Evolutionary conservation across 805 yeast genomes (phyloP).

Genomic region (Candida palmyrensis): DNA sequence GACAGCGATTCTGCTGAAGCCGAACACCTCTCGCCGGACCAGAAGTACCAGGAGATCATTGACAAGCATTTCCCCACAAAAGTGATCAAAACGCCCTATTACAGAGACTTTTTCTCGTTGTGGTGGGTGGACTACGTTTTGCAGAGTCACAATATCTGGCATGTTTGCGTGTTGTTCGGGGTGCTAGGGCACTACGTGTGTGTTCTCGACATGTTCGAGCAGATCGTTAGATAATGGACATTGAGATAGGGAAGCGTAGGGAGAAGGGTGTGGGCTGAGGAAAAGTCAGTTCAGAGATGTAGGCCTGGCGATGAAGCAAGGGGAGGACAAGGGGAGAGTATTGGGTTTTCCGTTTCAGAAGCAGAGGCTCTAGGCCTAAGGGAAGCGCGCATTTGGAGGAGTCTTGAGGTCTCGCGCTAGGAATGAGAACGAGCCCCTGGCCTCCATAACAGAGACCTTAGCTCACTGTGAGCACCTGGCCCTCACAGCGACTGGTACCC

Average conservation of each 20-base stretch:
- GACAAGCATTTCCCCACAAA: constrained; percentile 31
- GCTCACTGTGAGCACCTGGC: too few species aligned
- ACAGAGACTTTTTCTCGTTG: constrained; percentile 43
- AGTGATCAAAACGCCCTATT: constrained; percentile 29
- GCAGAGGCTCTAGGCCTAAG: too few species aligned
- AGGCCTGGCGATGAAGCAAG: too few species aligned
- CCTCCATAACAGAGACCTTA: too few species aligned
- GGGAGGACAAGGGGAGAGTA: too few species aligned
- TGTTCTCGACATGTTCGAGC: constrained; percentile 62
- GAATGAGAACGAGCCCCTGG: too few species aligned
- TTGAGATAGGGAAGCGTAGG: not conserved
- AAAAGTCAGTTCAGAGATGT: too few species aligned
- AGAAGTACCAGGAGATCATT: constrained; percentile 24
- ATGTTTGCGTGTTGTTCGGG: constrained; percentile 82
- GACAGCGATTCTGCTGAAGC: constrained; percentile 8
- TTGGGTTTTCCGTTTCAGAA: too few species aligned
- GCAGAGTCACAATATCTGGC: constrained; percentile 92
- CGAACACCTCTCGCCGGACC: constrained; percentile 8
- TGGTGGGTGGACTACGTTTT: constrained; percentile 83
- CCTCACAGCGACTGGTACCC: too few species aligned
- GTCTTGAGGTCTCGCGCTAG: too few species aligned
- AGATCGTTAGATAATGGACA: constrained; percentile 10
- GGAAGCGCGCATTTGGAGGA: too few species aligned
- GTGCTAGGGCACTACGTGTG: constrained; percentile 86
- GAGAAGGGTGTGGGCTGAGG: too few species aligned